Conservation (phyloP, 306 rosid genomes). For the Citrullus mucosospermus region DNA sequence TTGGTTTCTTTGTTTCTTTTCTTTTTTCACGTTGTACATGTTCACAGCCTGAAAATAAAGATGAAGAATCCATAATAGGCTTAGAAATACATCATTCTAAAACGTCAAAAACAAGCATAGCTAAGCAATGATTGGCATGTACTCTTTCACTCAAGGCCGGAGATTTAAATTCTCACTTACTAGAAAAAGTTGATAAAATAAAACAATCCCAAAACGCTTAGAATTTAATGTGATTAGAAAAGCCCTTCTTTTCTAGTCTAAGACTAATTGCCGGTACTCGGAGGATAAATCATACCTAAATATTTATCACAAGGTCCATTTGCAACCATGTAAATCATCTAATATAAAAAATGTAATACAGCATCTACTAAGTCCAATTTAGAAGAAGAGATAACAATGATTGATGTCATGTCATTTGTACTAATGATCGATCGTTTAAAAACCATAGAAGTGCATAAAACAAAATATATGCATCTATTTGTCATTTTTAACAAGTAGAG, state of each 20-base stretch:
- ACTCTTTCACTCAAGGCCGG: too few species aligned
- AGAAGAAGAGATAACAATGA: not conserved
- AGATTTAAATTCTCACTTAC: too few species aligned
- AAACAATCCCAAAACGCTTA: too few species aligned
- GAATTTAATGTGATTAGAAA: not conserved
- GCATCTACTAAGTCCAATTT: not conserved
- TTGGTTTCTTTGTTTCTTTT: conserved; percentile 36
- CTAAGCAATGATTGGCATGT: too few species aligned
- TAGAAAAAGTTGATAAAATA: too few species aligned
- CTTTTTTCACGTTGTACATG: conserved; percentile 64
- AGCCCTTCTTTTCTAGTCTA: not conserved
- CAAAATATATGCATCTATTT: not conserved
- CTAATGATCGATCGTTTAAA: not conserved
- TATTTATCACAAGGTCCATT: not conserved
- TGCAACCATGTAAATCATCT: not conserved
- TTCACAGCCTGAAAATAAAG: conserved; percentile 50
- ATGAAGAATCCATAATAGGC: not conserved
- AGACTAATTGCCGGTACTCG: not conserved
- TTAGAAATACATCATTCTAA: not conserved
- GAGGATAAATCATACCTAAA: not conserved
- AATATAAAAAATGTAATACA: not conserved
- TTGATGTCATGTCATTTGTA: not conserved
- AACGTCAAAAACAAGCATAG: too few species aligned
- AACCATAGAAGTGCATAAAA: not conserved
- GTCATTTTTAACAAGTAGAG: not conserved